Evolutionary conservation across 306 rosid genomes (phyloP).

Genomic region (Alnus rubra): DNA sequence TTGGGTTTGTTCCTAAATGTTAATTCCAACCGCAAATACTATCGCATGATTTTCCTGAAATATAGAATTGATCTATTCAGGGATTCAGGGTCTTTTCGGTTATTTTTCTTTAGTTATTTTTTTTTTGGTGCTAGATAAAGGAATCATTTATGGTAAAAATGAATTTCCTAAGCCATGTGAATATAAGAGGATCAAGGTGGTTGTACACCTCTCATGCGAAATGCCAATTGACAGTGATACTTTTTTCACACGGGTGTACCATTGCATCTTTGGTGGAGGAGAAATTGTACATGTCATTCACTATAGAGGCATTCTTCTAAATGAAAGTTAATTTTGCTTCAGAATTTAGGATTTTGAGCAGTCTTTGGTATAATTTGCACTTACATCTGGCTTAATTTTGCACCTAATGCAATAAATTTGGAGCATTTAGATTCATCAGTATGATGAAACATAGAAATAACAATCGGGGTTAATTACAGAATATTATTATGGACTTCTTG

Average conservation of each 20-base stretch:
- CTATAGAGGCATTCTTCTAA: not conserved
- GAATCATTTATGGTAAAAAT: not conserved
- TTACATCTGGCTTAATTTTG: not conserved
- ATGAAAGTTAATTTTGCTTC: not conserved
- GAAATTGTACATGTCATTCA: not conserved
- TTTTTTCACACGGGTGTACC: not conserved
- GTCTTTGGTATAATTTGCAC: not conserved
- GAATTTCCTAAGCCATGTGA: not conserved
- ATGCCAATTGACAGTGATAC: not conserved
- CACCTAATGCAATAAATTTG: not conserved
- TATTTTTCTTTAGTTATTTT: not conserved
- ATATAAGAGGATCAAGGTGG: slow-evolving; percentile 1
- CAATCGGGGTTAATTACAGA: not conserved
- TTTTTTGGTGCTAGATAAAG: not conserved
- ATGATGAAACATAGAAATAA: not conserved
- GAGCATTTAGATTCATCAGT: not conserved
- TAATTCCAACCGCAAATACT: not conserved
- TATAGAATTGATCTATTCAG: not conserved
- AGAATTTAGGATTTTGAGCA: not conserved
- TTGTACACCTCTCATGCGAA: not conserved
- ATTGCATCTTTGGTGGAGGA: not conserved
- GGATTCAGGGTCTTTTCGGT: not conserved
- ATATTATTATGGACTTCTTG: not conserved
- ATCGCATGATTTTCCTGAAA: not conserved
- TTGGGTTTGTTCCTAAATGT: slow-evolving; percentile 62